These are phyloP conservation scores for Debaryomyces maramus DNA, from an alignment of 805 yeast genomes.

Conservation along the genomic window DNA sequence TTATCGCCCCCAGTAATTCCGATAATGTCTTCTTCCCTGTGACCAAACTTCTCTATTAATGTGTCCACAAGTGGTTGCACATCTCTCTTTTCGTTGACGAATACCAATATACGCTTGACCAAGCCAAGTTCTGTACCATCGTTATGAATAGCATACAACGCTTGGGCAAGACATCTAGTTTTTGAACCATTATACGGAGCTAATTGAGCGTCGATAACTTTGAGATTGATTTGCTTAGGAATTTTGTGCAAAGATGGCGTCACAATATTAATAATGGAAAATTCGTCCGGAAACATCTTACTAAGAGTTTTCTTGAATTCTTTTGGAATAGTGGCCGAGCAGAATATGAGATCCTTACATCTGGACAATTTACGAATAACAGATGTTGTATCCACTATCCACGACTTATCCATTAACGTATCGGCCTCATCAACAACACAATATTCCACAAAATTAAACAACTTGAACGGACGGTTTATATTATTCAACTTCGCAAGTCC, in stretches of 20 bases:
- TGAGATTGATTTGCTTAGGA: constrained; percentile 73
- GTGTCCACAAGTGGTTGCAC: constrained; percentile 59
- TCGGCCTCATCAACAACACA: constrained; percentile 93
- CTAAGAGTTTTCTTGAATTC: constrained; percentile 65
- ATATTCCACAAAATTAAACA: constrained; percentile 49
- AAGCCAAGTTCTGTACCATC: constrained; percentile 78
- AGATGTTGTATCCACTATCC: constrained; percentile 62
- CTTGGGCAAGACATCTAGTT: constrained; percentile 82
- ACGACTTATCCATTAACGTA: constrained; percentile 80
- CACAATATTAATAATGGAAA: constrained; percentile 53
- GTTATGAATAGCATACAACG: constrained; percentile 76
- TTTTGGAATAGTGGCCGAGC: constrained; percentile 88
- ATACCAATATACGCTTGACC: constrained; percentile 79
- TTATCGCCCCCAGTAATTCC: constrained; percentile 69
- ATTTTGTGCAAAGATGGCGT: constrained; percentile 83
- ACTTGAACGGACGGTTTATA: constrained; percentile 31
- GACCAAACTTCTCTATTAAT: constrained; percentile 43
- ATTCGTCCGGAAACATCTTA: constrained; percentile 60
- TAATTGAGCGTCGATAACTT: constrained; percentile 71
- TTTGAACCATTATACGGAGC: constrained; percentile 85
- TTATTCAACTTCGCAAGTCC: constrained; percentile 35
- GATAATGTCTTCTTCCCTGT: constrained; percentile 47
- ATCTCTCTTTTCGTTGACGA: constrained; percentile 73
- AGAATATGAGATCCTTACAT: constrained; percentile 65
- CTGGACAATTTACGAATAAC: constrained; percentile 53